Percentiles rank a stretch among this genome's conserved stretches.
Conservation (phyloP, 1,284 basidiomycete species). For the Ganoderma sinense region DNA sequence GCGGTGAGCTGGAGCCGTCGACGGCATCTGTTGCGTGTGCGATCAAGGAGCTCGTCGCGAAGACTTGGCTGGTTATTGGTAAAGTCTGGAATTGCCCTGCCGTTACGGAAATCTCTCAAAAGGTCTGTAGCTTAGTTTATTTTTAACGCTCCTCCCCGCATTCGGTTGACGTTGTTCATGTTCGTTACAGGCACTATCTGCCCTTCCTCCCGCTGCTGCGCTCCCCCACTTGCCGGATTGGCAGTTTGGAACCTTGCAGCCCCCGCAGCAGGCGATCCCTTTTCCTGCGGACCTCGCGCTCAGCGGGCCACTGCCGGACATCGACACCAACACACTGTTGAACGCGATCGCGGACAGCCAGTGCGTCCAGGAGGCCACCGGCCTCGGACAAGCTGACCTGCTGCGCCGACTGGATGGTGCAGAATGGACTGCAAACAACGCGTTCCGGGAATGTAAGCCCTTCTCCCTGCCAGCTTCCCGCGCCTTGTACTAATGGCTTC, state of each 20-base stretch:
- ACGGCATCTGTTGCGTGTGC: conserved; percentile 58
- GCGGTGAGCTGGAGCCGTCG: conserved; percentile 40
- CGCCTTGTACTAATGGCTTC: background rate
- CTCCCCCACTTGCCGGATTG: conserved; percentile 33
- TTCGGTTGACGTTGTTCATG: background rate
- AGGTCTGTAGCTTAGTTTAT: conserved; percentile 49
- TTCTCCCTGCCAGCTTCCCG: background rate
- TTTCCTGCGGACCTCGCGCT: conserved; percentile 38
- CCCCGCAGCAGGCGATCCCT: conserved; percentile 44
- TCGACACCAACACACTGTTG: conserved; percentile 67
- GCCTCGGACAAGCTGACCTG: conserved; percentile 65
- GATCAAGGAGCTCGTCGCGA: conserved; percentile 71
- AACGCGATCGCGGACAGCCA: conserved; percentile 56
- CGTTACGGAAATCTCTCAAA: conserved; percentile 61
- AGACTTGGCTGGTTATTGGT: conserved; percentile 74
- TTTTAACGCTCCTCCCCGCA: background rate
- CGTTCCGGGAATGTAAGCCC: conserved; percentile 76
- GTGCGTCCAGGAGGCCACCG: conserved; percentile 68
- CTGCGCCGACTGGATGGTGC: conserved; percentile 54
- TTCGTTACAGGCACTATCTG: conserved; percentile 24
- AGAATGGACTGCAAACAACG: conserved; percentile 80
- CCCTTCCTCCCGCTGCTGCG: conserved; percentile 19
- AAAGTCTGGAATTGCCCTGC: conserved; percentile 73
- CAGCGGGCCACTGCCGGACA: conserved; percentile 41
- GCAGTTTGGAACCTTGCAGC: conserved; percentile 45